Conservation (phyloP, 2,329 filamentous ascomycete genomes). For the Penicillium sp. region DNA sequence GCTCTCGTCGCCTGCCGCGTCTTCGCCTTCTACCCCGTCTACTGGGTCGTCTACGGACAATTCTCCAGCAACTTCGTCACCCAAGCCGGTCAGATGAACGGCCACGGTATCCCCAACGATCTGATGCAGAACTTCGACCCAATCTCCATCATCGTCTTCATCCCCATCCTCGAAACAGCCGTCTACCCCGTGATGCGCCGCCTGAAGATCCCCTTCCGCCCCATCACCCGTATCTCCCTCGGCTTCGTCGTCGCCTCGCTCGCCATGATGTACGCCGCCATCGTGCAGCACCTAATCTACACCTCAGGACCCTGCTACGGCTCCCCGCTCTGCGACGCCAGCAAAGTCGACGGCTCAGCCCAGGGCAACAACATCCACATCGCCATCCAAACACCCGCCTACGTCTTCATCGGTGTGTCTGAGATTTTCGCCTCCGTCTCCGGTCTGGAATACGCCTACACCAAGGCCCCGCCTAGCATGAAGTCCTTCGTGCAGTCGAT, state of each 20-base stretch:
- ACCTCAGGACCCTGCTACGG: conserved; percentile 57
- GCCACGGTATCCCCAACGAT: conserved; percentile 76
- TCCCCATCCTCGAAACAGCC: conserved; percentile 70
- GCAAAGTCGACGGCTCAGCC: conserved; percentile 35
- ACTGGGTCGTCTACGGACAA: conserved; percentile 71
- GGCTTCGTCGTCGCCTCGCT: conserved; percentile 70
- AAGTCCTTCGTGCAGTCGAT: conserved; percentile 64
- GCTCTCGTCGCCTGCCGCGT: conserved; percentile 70
- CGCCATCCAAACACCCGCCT: conserved; percentile 50
- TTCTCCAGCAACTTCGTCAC: conserved; percentile 70
- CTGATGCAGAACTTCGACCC: conserved; percentile 77
- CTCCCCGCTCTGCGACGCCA: conserved; percentile 39
- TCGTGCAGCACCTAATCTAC: conserved; percentile 63
- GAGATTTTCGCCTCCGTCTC: conserved; percentile 69
- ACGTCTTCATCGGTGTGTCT: conserved; percentile 52
- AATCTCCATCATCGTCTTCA: conserved; percentile 74
- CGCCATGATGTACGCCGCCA: conserved; percentile 66
- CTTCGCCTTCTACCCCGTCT: conserved; percentile 71
- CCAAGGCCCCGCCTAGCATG: conserved; percentile 72
- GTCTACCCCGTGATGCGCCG: conserved; percentile 72
- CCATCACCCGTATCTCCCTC: conserved; percentile 73
- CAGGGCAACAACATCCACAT: conserved; percentile 50
- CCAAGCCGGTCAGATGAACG: conserved; percentile 65
- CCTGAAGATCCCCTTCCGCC: conserved; percentile 68
- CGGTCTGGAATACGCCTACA: conserved; percentile 73